These are phyloP conservation scores for Fonsecaea nubica DNA, from an alignment of 2,329 filamentous ascomycete species.

Conservation along the genomic window DNA sequence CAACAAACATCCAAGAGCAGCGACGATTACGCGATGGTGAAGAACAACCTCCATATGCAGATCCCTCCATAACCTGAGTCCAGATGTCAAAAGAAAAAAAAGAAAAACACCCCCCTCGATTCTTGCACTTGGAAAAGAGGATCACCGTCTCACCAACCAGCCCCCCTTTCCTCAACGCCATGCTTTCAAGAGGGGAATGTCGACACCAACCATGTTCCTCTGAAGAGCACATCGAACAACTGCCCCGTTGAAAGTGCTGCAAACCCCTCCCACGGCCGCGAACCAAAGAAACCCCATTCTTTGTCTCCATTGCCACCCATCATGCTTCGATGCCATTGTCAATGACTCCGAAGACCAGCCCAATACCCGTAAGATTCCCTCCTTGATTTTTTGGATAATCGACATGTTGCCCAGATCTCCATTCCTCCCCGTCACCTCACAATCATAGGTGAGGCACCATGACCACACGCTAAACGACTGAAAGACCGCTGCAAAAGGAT, in stretches of 20 bases:
- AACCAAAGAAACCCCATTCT: neutral
- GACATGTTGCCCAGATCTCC: slow-evolving; percentile 20
- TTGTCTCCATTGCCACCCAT: slow-evolving; percentile 1
- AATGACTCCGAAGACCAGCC: slow-evolving; percentile 12
- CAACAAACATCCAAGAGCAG: slow-evolving; percentile 1
- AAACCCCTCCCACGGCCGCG: slow-evolving; percentile 9
- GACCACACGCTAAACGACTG: slow-evolving; percentile 21
- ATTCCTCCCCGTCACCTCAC: slow-evolving; percentile 19
- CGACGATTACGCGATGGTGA: slow-evolving; percentile 18
- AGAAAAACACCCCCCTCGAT: neutral
- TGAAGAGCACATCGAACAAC: slow-evolving; percentile 20
- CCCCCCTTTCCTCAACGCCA: slow-evolving; percentile 24
- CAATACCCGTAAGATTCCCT: neutral
- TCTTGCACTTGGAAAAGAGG: neutral
- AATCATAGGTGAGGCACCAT: slow-evolving; percentile 14
- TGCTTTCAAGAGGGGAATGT: slow-evolving; percentile 28
- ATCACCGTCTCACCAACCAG: slow-evolving; percentile 6
- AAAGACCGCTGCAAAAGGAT: slow-evolving; percentile 19
- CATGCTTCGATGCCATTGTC: slow-evolving; percentile 7
- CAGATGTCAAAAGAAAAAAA: neutral
- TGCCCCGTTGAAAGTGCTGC: slow-evolving; percentile 1
- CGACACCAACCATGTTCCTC: slow-evolving; percentile 28
- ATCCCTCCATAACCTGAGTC: neutral
- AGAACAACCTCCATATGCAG: slow-evolving; percentile 4
- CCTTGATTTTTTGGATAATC: slow-evolving; percentile 23